A percentile compares a stretch with the other conserved stretches of the same genome.
These are phyloP conservation scores for Neopestalotiopsis sp. DNA, from an alignment of 2,329 filamentous ascomycete species.

Conservation along the genomic window DNA sequence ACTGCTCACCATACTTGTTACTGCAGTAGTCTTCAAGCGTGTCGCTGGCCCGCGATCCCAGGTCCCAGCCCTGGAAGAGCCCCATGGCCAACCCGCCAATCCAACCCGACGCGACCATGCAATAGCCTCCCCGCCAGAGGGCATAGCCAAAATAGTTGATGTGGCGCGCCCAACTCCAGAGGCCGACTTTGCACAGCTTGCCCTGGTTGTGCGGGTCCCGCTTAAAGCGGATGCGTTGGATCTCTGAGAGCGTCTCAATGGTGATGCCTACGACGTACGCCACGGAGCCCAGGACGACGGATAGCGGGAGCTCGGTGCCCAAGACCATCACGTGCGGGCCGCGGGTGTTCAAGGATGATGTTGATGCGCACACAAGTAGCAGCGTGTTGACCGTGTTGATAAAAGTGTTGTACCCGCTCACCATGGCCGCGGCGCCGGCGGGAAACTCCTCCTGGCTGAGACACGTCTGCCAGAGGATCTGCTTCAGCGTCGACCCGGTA, in stretches of 20 bases:
- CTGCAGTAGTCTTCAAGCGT: conserved; percentile 45
- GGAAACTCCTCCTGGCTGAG: conserved; percentile 58
- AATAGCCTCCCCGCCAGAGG: conserved; percentile 37
- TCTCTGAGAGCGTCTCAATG: conserved; percentile 61
- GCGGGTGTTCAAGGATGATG: conserved; percentile 44
- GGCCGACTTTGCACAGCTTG: conserved; percentile 42
- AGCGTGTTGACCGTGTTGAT: conserved; percentile 62
- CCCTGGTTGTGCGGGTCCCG: conserved; percentile 41
- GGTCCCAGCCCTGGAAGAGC: conserved; percentile 36
- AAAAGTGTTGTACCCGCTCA: conserved; percentile 58
- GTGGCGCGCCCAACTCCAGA: conserved; percentile 46
- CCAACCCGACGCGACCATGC: conserved; percentile 43
- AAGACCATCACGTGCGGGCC: conserved; percentile 26
- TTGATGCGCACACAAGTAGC: conserved; percentile 55
- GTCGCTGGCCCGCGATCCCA: conserved; percentile 36
- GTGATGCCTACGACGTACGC: conserved; percentile 58
- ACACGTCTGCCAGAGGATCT: conserved; percentile 57
- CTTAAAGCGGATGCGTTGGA: conserved; percentile 56
- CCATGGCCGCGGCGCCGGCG: conserved; percentile 43
- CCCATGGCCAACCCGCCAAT: conserved; percentile 38
- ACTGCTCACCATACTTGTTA: conserved; percentile 43
- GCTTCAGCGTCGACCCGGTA: conserved; percentile 57
- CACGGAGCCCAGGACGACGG: conserved; percentile 47
- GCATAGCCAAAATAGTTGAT: conserved; percentile 47
- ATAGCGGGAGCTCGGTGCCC: conserved; percentile 28